These are phyloP conservation scores for Talaromyces nanjingensis DNA, from an alignment of 495 filamentous ascomycete species.

Conservation along the genomic window DNA sequence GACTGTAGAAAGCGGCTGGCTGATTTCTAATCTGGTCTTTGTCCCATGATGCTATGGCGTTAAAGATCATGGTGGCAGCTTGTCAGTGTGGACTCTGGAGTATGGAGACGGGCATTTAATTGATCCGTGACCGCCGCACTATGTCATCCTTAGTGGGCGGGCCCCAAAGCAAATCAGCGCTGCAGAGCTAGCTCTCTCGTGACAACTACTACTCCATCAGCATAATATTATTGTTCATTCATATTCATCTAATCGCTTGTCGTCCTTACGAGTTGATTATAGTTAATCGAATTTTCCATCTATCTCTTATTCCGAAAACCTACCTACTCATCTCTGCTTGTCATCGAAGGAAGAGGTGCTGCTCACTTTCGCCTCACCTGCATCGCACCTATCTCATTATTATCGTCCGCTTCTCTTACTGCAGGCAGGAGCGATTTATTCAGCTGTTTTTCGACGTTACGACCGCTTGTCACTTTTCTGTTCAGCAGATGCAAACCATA, in stretches of 20 bases:
- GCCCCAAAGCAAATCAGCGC: neutral
- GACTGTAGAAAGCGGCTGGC: neutral
- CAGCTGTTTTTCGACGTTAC: neutral
- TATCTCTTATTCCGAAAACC: neutral
- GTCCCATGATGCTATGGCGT: neutral
- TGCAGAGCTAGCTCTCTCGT: conserved; percentile 1
- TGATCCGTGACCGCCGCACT: neutral
- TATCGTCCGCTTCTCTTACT: neutral
- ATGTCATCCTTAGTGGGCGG: neutral
- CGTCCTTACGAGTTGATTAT: neutral
- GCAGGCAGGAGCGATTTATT: neutral
- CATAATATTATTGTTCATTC: neutral
- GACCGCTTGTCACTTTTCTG: neutral
- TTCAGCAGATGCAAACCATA: neutral
- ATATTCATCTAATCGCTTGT: neutral
- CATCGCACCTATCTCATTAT: neutral
- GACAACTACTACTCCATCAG: neutral
- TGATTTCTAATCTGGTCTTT: neutral
- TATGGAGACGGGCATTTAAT: neutral
- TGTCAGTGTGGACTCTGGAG: neutral
- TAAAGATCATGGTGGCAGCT: neutral
- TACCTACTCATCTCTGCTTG: neutral
- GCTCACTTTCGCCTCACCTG: neutral
- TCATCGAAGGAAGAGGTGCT: neutral
- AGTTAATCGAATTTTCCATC: neutral